phyloP scores from a whole-genome alignment of 1,284 basidiomycete genomes.

The Gomphus bonarii region DNA sequence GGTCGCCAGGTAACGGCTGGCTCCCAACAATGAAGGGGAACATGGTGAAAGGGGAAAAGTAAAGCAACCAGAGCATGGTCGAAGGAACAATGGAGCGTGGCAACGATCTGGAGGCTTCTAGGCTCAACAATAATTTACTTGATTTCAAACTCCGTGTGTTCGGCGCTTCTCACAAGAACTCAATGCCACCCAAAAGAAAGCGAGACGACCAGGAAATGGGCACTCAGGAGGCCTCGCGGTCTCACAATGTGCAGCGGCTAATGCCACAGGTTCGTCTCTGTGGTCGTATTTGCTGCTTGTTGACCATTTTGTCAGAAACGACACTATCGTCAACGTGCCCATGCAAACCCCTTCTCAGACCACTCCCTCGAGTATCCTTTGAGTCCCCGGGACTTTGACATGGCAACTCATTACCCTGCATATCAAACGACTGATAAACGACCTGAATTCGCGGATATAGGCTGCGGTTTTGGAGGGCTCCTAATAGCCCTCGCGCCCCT shows the following conservation, averaged over 20 bases:
- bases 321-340: slow-evolving; percentile 93
- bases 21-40: neutral
- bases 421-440: slow-evolving; percentile 44
- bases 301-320: slow-evolving; percentile 59
- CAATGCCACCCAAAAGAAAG: slow-evolving; percentile 4
- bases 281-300: neutral
- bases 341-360: slow-evolving; percentile 98
- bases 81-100: neutral
- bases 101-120: neutral
- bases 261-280: slow-evolving; percentile 10
- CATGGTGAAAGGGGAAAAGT: neutral
- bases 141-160: neutral
- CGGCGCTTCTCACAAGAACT: neutral
- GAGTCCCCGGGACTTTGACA: slow-evolving; percentile 75
- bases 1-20: neutral
- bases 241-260: neutral
- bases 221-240: neutral
- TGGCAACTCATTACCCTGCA: slow-evolving; percentile 78
- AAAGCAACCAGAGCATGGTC: neutral
- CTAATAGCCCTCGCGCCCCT: slow-evolving; percentile 84
- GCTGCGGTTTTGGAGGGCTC: slow-evolving; percentile 96
- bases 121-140: neutral
- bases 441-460: slow-evolving; percentile 95
- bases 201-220: neutral
- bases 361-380: slow-evolving; percentile 86